Evolutionary conservation across 345 rosid species (phyloP).

Genomic region (Barbarea vulgaris): DNA sequence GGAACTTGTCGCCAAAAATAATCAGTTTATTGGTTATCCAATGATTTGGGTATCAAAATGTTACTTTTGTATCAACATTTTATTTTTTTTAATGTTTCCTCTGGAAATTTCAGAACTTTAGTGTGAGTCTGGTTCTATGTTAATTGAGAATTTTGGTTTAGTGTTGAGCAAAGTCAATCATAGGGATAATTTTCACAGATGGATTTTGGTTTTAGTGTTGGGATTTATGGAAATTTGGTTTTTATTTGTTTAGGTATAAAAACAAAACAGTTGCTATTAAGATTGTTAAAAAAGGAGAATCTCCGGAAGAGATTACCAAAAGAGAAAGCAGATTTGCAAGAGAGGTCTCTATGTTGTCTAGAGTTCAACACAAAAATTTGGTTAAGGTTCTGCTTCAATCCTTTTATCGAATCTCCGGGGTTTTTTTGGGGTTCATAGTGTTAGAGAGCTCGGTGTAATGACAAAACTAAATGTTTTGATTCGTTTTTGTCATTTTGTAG

Average conservation of each 20-base stretch:
- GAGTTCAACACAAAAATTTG: slow-evolving; percentile 86
- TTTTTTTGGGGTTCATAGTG: not conserved
- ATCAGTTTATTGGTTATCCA: not conserved
- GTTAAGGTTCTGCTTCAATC: slow-evolving; percentile 59
- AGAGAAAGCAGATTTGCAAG: slow-evolving; percentile 79
- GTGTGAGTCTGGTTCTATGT: not conserved
- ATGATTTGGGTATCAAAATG: not conserved
- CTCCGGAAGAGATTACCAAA: slow-evolving; percentile 80
- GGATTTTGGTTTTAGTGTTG: not conserved
- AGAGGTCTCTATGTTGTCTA: slow-evolving; percentile 86
- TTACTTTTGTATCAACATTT: not conserved
- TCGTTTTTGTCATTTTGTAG: slow-evolving; percentile 38
- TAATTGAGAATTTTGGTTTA: not conserved
- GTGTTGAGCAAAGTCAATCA: not conserved
- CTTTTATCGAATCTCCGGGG: not conserved
- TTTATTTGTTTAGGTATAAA: slow-evolving; percentile 58
- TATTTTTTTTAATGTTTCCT: not conserved
- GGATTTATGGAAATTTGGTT: slow-evolving; percentile 2
- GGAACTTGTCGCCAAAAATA: no score
- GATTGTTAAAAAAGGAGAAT: slow-evolving; percentile 75
- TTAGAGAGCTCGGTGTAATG: not conserved
- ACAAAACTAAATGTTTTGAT: slow-evolving; percentile 13
- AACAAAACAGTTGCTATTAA: slow-evolving; percentile 89
- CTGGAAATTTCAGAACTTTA: not conserved
- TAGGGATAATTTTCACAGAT: not conserved